These are phyloP conservation scores for Cercospora brassicicola DNA, from an alignment of 2,329 filamentous ascomycete species.

Conservation along the genomic window DNA sequence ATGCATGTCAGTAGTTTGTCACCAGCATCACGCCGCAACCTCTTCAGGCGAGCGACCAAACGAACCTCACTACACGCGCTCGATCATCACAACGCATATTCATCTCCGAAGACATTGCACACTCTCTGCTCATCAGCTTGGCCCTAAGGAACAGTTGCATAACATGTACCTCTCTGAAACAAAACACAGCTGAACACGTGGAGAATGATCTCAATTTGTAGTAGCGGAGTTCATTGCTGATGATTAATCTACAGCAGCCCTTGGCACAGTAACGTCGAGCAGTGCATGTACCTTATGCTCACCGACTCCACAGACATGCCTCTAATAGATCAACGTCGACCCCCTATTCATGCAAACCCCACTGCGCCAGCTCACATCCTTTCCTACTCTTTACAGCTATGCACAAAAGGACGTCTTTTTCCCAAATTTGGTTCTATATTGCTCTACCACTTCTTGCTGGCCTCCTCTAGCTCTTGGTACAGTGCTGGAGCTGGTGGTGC, in stretches of 20 bases:
- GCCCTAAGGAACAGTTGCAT: not conserved
- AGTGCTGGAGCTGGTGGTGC: slow-evolving; percentile 34
- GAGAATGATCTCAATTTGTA: not conserved
- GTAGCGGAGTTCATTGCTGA: not conserved
- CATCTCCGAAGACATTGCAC: not conserved
- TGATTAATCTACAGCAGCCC: not conserved
- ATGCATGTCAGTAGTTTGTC: not conserved
- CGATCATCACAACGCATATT: too few relatives aligned
- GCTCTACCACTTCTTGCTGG: slow-evolving; percentile 22
- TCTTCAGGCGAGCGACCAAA: not conserved
- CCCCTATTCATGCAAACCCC: not conserved
- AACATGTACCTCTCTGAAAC: not conserved
- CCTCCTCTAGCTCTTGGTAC: slow-evolving; percentile 30
- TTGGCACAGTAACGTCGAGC: not conserved
- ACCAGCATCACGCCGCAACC: not conserved
- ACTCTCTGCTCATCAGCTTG: not conserved
- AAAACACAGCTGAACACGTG: not conserved
- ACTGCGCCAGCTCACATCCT: not conserved
- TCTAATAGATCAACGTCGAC: not conserved
- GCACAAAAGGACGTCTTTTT: slow-evolving; percentile 9
- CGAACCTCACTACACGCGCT: not conserved
- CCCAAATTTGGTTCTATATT: not conserved
- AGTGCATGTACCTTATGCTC: not conserved
- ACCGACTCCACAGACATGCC: not conserved
- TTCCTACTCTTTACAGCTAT: slow-evolving; percentile 1